Percentiles rank a stretch among this genome's conserved stretches.
Conservation (phyloP, 2,329 filamentous ascomycete genomes). For the Ceratocystis cacaofunesta region DNA sequence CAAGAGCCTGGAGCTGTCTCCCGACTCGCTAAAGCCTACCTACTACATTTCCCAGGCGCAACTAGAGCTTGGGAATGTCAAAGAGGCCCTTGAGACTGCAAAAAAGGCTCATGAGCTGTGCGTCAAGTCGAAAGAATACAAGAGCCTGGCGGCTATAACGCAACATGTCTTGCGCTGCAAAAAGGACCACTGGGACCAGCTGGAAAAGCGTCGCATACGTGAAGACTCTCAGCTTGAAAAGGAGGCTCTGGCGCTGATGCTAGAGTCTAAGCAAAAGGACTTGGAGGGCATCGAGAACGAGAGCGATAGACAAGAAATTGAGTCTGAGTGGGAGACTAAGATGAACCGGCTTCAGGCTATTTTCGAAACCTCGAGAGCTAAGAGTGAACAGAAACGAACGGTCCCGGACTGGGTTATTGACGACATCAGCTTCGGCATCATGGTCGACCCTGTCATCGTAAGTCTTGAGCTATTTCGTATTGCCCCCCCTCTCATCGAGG, state of each 20-base stretch:
- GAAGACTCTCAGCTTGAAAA: conserved; percentile 43
- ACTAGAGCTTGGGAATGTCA: conserved; percentile 47
- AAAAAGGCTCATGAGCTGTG: conserved; percentile 61
- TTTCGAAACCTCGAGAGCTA: conserved; percentile 37
- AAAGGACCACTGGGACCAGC: conserved; percentile 69
- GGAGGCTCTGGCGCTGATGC: conserved; percentile 41
- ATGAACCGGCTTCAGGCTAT: conserved; percentile 30
- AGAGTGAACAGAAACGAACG: conserved; percentile 34
- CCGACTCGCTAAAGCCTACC: conserved; percentile 60
- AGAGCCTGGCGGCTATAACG: conserved; percentile 56
- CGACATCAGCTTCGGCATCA: conserved; percentile 58
- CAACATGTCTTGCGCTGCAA: conserved; percentile 64
- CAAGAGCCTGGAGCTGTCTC: conserved; percentile 53
- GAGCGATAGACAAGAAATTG: conserved; percentile 34
- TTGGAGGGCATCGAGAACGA: conserved; percentile 29
- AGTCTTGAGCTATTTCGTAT: conserved; percentile 19
- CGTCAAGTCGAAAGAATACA: conserved; percentile 41
- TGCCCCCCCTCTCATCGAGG: background rate
- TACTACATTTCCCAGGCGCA: conserved; percentile 77
- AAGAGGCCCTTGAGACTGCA: conserved; percentile 47
- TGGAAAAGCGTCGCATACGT: conserved; percentile 46
- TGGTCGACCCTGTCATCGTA: conserved; percentile 54
- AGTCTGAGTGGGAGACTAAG: conserved; percentile 34
- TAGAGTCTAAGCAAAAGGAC: conserved; percentile 28
- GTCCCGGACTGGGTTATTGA: conserved; percentile 67